Evolutionary conservation across 2,329 filamentous ascomycete genomes (phyloP), one percentile per base, ranked within the genome.

Genomic region (Alternaria rosae): DNA sequence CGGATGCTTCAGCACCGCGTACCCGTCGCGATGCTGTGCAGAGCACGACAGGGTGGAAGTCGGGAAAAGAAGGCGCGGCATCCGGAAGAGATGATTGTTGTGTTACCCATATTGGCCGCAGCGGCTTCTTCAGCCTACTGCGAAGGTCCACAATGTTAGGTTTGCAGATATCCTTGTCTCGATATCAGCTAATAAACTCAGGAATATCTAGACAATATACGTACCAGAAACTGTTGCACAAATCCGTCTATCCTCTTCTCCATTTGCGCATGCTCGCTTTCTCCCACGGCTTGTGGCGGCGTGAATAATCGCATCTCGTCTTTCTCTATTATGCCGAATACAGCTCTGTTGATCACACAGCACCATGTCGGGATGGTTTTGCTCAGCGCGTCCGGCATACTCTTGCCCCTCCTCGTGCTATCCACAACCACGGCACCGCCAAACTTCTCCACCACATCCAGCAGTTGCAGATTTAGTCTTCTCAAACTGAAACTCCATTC

Each of bases 341-440:
- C 82, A 4, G 88, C 83, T 48, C 86, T 85, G 79, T 98, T 98
- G 71, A 97, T 80, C 17, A 97, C 92, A 64, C 90, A 88, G 79
- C 92, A 94, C 95, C 95, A 99, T 65, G 97, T 92, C 2, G 95
- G 94, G 25, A 98, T 85, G 0, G 95, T 98, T 79, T 97, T 97
- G 71, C 91, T 93, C 17, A 99, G 85, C 15, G 95, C 94, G 81
- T 99, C 95, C 1, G 95, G 94, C 89, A 98, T 97, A 88, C 91
- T 87, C 82, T 98, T 98, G 10, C 95, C 95, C 54, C 94, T 86
- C 58, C 95, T 85, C 0, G 95, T 99, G 25, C 93, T 97, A 80
- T 99, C 95, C 44, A 98, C 91, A 59, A 99, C 89, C 61, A 98
- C 90, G 77, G 89, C 89, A 85, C 93, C 93, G 71, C 91, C 88